A percentile compares a stretch with the other conserved stretches of the same genome.
phyloP scores from a whole-genome alignment of 2,329 filamentous ascomycete species.

The Alternaria incomplexa region DNA sequence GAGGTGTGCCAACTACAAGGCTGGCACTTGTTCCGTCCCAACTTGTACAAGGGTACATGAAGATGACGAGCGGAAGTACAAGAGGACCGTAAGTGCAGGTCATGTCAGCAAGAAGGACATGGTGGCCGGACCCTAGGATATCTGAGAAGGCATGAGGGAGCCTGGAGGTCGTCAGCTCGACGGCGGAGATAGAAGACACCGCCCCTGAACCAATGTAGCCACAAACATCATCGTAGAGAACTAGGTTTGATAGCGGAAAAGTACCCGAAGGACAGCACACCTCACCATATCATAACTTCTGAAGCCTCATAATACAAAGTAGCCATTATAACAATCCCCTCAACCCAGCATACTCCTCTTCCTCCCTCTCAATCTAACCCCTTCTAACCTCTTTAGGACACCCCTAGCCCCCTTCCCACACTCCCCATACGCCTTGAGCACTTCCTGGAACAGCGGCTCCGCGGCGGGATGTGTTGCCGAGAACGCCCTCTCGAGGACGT shows the following conservation, averaged over 20 bases:
- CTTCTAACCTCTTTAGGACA: constrained; percentile 83
- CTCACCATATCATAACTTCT: background rate
- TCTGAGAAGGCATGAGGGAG: background rate
- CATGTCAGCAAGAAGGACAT: background rate
- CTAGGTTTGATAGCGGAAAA: background rate
- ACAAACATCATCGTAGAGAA: background rate
- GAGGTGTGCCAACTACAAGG: background rate
- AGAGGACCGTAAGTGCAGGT: background rate
- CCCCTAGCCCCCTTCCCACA: constrained; percentile 74
- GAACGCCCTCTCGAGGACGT: constrained; percentile 94
- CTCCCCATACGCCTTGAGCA: constrained; percentile 75
- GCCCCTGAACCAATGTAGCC: background rate
- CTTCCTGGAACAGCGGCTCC: constrained; percentile 74
- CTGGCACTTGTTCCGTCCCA: background rate
- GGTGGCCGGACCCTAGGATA: too few species aligned
- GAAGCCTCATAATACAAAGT: background rate
- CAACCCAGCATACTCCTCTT: constrained; percentile 97
- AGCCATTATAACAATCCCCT: background rate
- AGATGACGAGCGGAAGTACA: background rate
- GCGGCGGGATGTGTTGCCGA: constrained; percentile 91
- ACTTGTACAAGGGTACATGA: background rate
- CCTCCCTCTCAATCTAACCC: constrained; percentile 89
- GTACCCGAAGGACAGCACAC: background rate
- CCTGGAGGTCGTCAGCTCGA: background rate
- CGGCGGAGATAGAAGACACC: background rate